Evolutionary conservation across 1,284 basidiomycete species (phyloP), one percentile per base, ranked within the genome.

Genomic region (Schizophyllum commune): DNA sequence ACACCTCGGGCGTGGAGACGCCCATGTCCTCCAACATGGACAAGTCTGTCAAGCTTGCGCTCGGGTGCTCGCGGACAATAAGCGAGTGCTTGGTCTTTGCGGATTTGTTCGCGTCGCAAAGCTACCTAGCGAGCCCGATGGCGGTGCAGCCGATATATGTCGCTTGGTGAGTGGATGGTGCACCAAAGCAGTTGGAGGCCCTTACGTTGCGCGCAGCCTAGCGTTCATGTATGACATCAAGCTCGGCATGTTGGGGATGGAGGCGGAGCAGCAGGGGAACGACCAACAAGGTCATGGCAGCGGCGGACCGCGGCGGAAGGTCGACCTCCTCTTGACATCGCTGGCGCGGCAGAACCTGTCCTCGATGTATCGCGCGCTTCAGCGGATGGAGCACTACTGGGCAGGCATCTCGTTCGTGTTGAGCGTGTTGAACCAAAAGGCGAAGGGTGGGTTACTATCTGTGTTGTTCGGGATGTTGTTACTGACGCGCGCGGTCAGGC

Each of bases 11-110:
- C 1, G 68, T 68, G n/a, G 74, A 76, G 59, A 75, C 74, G 33
- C 76, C 75, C 0, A 61, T 77, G 60, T 71, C 72, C 52, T 67
- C 67, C 60, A 68, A 68, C 52, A 73, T 77, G 72, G 69, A 70
- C 21, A 68, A 72, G 15, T 73, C 71, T 20, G 68, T 75, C 58
- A 71, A 73, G 63, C 67, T 78, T 7, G 68, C 72, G 17, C 63
- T 76, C 7, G 70, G 72, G 9, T 71, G 70, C 58, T 72, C 72
- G 19, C 68, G 75, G 57, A 71, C 70, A 56, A 75, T 78, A 27
- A 72, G 73, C 67, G 76, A 78, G 63, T 77, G 74, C 62, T 70
- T 77, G 65, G 74, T 76, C 5, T 68, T 69, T 22, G 67, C 69
- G 9, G 69, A 72, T 59, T 58, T 69, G 15, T 68, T 76, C 21